Percentiles rank a stretch among this genome's conserved stretches.
Evolutionary conservation across 2,329 filamentous ascomycete species (phyloP).

Genomic region (Chalaropsis thielavioides): DNA sequence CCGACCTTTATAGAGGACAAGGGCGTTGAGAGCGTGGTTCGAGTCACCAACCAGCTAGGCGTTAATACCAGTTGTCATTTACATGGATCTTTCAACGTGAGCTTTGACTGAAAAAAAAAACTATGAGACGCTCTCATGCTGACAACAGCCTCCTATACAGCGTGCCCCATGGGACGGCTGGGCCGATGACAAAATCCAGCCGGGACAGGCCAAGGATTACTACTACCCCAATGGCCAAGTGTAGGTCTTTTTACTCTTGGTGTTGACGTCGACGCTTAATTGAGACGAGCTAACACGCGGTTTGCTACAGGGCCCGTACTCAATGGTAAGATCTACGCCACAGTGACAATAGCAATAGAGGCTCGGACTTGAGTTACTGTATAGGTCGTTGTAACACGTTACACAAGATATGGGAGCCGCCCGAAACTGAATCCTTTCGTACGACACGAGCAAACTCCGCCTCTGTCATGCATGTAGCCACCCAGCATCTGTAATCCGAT

Average conservation of each 20-base stretch:
- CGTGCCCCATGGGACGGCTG: constrained; percentile 33
- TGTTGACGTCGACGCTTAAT: neutral
- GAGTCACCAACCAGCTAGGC: constrained; percentile 37
- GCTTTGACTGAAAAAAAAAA: neutral
- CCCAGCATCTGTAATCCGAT: no score
- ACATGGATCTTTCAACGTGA: constrained; percentile 35
- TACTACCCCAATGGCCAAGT: constrained; percentile 43
- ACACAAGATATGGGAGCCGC: neutral
- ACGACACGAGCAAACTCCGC: neutral
- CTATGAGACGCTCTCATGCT: neutral
- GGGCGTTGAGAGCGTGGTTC: constrained; percentile 38
- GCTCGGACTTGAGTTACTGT: neutral
- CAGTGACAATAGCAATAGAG: no score
- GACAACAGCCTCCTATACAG: neutral
- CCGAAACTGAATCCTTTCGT: neutral
- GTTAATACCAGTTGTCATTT: constrained; percentile 36
- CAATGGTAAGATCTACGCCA: constrained; percentile 30
- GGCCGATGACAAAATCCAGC: constrained; percentile 37
- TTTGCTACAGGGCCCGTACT: constrained; percentile 28
- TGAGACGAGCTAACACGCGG: neutral
- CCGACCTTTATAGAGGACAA: constrained; percentile 36
- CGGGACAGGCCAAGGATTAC: constrained; percentile 45
- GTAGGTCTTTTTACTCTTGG: constrained; percentile 1
- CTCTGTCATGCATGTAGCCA: neutral
- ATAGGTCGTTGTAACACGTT: neutral